Base-by-base conservation (phyloP, 2,329 filamentous ascomycete species). In the Colletotrichum coccodes region DNA sequence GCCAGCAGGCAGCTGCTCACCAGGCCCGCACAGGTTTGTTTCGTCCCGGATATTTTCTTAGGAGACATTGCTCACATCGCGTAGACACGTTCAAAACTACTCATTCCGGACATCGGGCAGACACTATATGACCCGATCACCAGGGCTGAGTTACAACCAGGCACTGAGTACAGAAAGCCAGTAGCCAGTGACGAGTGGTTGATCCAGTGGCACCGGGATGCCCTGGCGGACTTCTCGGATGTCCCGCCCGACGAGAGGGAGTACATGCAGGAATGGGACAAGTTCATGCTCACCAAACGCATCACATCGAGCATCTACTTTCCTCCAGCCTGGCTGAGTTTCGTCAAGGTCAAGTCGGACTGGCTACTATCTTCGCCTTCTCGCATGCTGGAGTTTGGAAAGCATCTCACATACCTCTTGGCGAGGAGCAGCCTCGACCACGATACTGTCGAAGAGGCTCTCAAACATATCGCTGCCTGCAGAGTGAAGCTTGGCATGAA, bases 221-320 rank as follows among this genome's bases (percentile, higher is more conserved):
- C 84, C 60, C 84, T 90, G 61, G 80, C 82, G 32, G 88, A 90
- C 70, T 89, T 87, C 72, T 85, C 83, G 9, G 87, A 90, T 71
- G 82, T 90, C 30, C 84, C 84, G 14, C 74, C 79, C 3, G 79
- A 82, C 18, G 87, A 90, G 73, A 87, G 86, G 74, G 87, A 89
- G 70, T 90, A 86, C 66, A 86, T 90, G 63, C 81, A 83, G 72
- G 84, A 86, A 70, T 90, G 87, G 87, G 87, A 89, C 68, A 80
- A 83, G 1, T 89, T 86, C 71, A 84, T 88, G 53, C 81, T 87
- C 9, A 79, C 79, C 50, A 82, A 85, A 71, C 84, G 82, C 61
- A 77, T 89, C 53, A 86, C 84, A 6, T 85, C 86, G 5, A 82
- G 83, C 34, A 83, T 84, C 4, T 88, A 86, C 72, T 80, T 90